A percentile compares a stretch with the other conserved stretches of the same genome.
phyloP scores from a whole-genome alignment of 306 rosid species.

The Acmispon strigosus region DNA sequence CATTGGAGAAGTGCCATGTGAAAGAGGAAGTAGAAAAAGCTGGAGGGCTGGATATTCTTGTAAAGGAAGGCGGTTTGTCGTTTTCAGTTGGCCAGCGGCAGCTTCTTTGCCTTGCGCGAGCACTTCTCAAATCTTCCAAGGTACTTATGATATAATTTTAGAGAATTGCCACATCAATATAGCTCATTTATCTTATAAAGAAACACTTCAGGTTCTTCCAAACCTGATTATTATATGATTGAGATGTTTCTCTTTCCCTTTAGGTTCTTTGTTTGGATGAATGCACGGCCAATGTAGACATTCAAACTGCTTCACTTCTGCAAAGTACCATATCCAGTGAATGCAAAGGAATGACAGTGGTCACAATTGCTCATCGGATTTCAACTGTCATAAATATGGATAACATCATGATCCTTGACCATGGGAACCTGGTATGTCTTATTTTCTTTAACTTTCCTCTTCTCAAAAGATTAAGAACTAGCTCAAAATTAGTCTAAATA shows the following conservation, averaged over 20 bases:
- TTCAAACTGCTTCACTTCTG: constrained; percentile 74
- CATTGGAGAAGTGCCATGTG: constrained; percentile 76
- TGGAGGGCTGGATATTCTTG: constrained; percentile 69
- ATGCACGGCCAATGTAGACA: constrained; percentile 87
- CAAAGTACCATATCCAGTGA: constrained; percentile 69
- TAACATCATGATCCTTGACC: constrained; percentile 70
- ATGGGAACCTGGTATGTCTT: constrained; percentile 66
- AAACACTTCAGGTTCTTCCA: background rate
- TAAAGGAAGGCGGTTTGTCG: constrained; percentile 66
- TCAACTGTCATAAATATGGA: constrained; percentile 82
- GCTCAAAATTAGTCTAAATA: background rate
- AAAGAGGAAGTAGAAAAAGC: constrained; percentile 72
- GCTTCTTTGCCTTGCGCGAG: constrained; percentile 95
- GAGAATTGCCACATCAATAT: background rate
- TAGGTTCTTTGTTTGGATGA: constrained; percentile 97
- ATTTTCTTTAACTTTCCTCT: constrained; percentile 5
- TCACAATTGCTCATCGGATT: constrained; percentile 94
- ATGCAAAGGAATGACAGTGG: constrained; percentile 74
- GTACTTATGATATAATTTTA: constrained; percentile 10
- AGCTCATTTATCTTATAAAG: background rate
- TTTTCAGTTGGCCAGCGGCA: constrained; percentile 95
- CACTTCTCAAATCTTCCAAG: constrained; percentile 83
- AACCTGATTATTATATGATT: background rate
- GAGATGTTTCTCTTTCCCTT: background rate
- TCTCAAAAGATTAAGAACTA: background rate